phyloP scores from a whole-genome alignment of 2,329 filamentous ascomycete genomes.

The Chrysoporthe cubensis region DNA sequence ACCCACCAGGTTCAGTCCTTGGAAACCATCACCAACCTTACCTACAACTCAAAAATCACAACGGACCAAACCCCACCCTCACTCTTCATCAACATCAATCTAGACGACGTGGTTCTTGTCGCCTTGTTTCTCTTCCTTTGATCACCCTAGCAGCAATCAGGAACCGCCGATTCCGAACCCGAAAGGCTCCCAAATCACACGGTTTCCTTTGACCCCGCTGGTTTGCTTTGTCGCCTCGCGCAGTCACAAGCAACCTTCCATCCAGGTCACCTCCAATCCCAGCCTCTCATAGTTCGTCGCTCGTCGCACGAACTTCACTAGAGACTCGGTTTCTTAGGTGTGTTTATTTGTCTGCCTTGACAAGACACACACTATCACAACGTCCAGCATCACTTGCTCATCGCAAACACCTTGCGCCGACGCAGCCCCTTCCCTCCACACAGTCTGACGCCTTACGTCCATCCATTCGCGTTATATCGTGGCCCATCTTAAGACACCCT shows the following conservation, averaged over 20 bases:
- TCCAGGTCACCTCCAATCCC: slow-evolving; percentile 23
- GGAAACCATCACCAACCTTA: slow-evolving; percentile 21
- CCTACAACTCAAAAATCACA: slow-evolving; percentile 24
- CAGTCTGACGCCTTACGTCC: not conserved
- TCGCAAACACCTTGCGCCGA: not conserved
- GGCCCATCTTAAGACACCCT: not conserved
- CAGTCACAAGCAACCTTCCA: slow-evolving; percentile 17
- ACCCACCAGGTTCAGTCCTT: slow-evolving; percentile 32
- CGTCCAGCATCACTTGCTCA: not conserved
- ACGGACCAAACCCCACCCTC: slow-evolving; percentile 24
- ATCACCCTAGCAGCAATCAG: slow-evolving; percentile 26
- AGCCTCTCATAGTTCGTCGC: slow-evolving; percentile 17
- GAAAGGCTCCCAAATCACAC: slow-evolving; percentile 19
- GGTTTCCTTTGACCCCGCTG: slow-evolving; percentile 25
- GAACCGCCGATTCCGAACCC: slow-evolving; percentile 19
- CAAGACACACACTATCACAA: no score
- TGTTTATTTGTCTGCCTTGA: not conserved
- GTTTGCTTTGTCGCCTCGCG: slow-evolving; percentile 28
- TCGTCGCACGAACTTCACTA: slow-evolving; percentile 17
- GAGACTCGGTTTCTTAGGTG: slow-evolving; percentile 21
- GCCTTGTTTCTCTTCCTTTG: slow-evolving; percentile 12
- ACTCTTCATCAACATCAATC: slow-evolving; percentile 1
- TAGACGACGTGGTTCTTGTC: slow-evolving; percentile 28
- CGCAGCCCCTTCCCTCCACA: not conserved
- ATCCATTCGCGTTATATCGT: not conserved